Evolutionary conservation across 257 asterid genomes (phyloP).

Genomic region (Linderniella brevidens): DNA sequence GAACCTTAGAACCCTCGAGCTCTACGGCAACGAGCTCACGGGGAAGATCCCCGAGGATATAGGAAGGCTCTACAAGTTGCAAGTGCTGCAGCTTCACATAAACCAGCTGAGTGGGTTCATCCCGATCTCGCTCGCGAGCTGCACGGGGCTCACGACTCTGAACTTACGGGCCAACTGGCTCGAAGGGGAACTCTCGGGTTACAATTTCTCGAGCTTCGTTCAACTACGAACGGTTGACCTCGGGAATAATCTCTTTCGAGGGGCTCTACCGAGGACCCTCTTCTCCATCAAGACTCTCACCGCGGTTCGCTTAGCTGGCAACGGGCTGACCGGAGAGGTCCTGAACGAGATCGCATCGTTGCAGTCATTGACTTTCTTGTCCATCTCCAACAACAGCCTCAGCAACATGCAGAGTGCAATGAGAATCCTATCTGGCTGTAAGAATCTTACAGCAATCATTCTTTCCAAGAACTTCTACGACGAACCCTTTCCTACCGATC

Average conservation of each 20-base stretch:
- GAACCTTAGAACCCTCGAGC: constrained; percentile 39
- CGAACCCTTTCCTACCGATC: constrained; percentile 43
- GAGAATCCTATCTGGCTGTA: constrained; percentile 47
- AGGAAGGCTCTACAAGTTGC: constrained; percentile 49
- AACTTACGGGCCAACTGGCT: constrained; percentile 62
- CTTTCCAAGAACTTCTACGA: constrained; percentile 56
- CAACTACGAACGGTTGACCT: constrained; percentile 51
- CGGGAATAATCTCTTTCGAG: constrained; percentile 57
- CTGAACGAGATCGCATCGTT: constrained; percentile 34
- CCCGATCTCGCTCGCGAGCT: constrained; percentile 56
- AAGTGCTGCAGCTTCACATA: constrained; percentile 54
- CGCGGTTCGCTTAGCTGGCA: constrained; percentile 64
- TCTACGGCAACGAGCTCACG: constrained; percentile 42
- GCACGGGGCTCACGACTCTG: constrained; percentile 42
- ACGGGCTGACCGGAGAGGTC: constrained; percentile 49
- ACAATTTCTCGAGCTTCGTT: constrained; percentile 56
- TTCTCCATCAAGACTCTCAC: constrained; percentile 59
- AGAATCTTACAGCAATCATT: constrained; percentile 45
- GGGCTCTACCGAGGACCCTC: constrained; percentile 54
- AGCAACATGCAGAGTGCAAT: constrained; percentile 56
- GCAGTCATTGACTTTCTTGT: constrained; percentile 57
- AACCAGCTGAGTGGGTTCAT: constrained; percentile 53
- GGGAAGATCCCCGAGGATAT: constrained; percentile 54
- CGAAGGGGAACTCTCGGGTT: constrained; percentile 52
- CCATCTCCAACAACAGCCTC: constrained; percentile 70